Evolutionary conservation across 2,329 filamentous ascomycete species (phyloP), one percentile per base, ranked within the genome.

Genomic region (Botrytis pseudocinerea): DNA sequence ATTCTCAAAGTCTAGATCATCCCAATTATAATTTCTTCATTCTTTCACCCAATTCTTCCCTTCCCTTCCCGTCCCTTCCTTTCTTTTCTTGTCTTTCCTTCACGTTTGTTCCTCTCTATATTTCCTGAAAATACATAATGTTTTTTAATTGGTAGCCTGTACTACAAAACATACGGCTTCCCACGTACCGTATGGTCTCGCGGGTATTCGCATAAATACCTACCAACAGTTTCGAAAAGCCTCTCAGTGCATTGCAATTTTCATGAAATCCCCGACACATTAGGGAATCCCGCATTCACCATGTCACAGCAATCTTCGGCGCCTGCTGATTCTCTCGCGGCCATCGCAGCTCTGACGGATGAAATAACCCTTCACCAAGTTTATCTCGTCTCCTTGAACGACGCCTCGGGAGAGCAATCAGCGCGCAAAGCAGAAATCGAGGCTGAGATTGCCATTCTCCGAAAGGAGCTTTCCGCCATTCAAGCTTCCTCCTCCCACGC

Each of bases 351-450:
- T 28, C 76, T 86, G 32, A 76, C 75, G 28, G 83, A 85, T 65
- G 84, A 86, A 72, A 78, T 87, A 74, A 80, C 77, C 46, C 80
- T 85, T 32, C 83, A 85, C 73, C 80, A 80, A 64, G 83, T 84
- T 68, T 81, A 87, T 32, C 79, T 87, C 4, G 75, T 78, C 12
- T 86, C 85, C 2, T 81, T 87, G n/a, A 76, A 78, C 57, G 75
- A 80, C 63, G 74, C 78, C 2, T 68, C 78, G 20, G 71, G 80
- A 16, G 70, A 72, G 48, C 65, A 57, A 40, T 42, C 65, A 32
- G 32, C n/a, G 32, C 77, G 79, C 42, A 68, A 25, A 68, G 32
- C 25, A 25, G 38, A 60, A 59, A 46, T 46, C 18, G 51, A 46
- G 40, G 51, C 62, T 25, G 62, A 60, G 32, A 60, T 60, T 44